Evolutionary conservation across 2,329 filamentous ascomycete species (phyloP), one percentile per base, ranked within the genome.

Genomic region (Mycosphaerella arachidis): DNA sequence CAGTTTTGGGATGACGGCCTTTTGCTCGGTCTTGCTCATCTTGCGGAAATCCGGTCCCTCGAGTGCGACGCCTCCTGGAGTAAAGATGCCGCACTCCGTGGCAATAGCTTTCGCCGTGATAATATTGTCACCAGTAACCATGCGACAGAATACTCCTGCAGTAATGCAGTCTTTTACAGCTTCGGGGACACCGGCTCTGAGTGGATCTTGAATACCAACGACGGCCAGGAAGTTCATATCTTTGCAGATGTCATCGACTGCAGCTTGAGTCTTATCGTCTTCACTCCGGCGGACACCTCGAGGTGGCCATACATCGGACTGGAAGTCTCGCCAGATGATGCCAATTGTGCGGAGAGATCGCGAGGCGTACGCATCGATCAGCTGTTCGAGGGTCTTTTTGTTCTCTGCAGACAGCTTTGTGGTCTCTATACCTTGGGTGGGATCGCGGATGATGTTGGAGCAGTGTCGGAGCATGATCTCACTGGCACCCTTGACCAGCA

Each of bases 271-370:
- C 7, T 78, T 72, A 66, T 89, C 85, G 61, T 88, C 86, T 63
- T 87, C 84, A 33, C 81, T 73, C 31, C 75, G 80, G 46, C 78
- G 84, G 16, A 82, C 83, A 52, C 82, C 81, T 61, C 79, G 83
- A 4, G 91, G 91, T 29, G 92, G 92, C 92, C 92, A 89, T 10
- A 66, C 63, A 20, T 68, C 67, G 56, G 84, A 83, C 27, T 90
- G 84, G 66, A 94, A 96, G 68, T 96, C 92, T 58, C 86, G 88
- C 75, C 91, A 95, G 56, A 91, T 81, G 64, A 96, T 83, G 48
- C 87, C 90, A 67, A 96, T 95, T 1, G 92, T 95, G 63, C 92
- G 85, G 33, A 96, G 81, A 7, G 91, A 95, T 18, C 88, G 83
- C 29, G 84, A 85, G 9, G 92, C 92, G 71, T 96, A 96, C 51